Evolutionary conservation across 495 filamentous ascomycete genomes (phyloP).

Genomic region (Penicillium bovifimosum): DNA sequence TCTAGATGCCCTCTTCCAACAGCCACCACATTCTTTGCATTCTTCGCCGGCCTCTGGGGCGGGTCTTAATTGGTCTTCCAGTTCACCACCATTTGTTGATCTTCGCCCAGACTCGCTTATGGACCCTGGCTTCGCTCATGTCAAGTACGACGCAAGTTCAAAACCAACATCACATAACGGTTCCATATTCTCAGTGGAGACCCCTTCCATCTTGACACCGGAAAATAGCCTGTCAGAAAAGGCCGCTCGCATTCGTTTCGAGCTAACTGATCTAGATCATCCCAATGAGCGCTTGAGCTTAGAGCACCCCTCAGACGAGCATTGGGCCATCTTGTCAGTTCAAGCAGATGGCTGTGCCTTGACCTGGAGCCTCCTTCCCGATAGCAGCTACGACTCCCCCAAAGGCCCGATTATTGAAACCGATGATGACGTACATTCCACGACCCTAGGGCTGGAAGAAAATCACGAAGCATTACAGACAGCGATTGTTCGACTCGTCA

Average conservation of each 20-base stretch:
- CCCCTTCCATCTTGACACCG: conserved; percentile 20
- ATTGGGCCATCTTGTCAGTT: conserved; percentile 63
- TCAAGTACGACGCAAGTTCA: conserved; percentile 11
- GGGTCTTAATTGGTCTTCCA: conserved; percentile 12
- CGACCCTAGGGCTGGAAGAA: conserved; percentile 65
- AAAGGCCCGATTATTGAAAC: conserved; percentile 13
- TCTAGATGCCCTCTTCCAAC: conserved; percentile 40
- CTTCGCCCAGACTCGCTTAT: conserved; percentile 10
- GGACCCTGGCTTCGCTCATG: conserved; percentile 30
- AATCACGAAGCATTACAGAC: conserved; percentile 80
- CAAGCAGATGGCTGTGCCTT: conserved; percentile 63
- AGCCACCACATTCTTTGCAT: conserved; percentile 19
- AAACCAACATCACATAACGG: conserved; percentile 18
- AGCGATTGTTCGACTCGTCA: conserved; percentile 73
- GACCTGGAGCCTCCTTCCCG: conserved; percentile 59
- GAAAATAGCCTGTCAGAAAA: conserved; percentile 26
- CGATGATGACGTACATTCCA: conserved; percentile 56
- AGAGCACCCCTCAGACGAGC: conserved; percentile 39
- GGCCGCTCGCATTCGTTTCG: conserved; percentile 42
- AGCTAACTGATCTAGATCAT: conserved; percentile 37
- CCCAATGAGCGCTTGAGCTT: conserved; percentile 27
- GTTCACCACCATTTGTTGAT: conserved; percentile 1
- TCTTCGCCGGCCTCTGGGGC: conserved; percentile 20
- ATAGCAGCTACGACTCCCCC: conserved; percentile 10
- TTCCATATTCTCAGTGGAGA: conserved; percentile 27